Evolutionary conservation across 2,329 filamentous ascomycete genomes (phyloP), one percentile per base, ranked within the genome.

Genomic region (Colletotrichum simmondsii): DNA sequence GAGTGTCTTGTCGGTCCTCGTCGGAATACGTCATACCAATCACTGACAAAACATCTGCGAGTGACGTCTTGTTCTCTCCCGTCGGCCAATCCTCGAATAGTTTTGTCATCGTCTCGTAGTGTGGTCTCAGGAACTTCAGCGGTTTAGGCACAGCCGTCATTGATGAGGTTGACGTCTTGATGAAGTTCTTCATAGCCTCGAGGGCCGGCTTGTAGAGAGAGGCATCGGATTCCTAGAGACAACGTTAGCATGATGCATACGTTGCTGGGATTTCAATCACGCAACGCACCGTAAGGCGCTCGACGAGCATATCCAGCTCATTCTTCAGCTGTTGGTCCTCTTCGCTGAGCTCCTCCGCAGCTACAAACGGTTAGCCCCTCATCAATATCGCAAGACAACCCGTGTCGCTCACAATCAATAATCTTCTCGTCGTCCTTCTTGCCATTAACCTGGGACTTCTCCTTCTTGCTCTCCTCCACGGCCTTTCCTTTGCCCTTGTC

Each of bases 61-160:
- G 87, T 4, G 95, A 90, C 74, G 93, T 94, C 90, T 97, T 98
- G 85, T 98, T 91, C 65, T 95, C 91, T 75, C 95, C 92, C 69
- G 90, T 89, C 4, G 93, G 89, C 97, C 97, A 99, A 82, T 93
- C 90, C 73, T 97, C 95, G 86, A 98, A 98, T 32, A 95, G 87
- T 83, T 93, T 93, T 75, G 93, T 93, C 80, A 99, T 88, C 70
- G 93, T 92, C 84, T 97, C 94, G 86, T 98, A 99, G 84, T 99
- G 96, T 77, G 96, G 97, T 86, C 97, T 92, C 75, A 99, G 90
- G 83, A 99, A 99, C 85, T 99, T 99, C 79, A 99, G 90, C 42
- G 97, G 97, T 86, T 99, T 99, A 28, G 97, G 97, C 75, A 99
- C 97, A 73, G 97, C 97, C 61, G 97, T 99, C 97, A 99, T 99